phyloP scores from a whole-genome alignment of 164 flowering plant species.

The Chimonanthus praecox region DNA sequence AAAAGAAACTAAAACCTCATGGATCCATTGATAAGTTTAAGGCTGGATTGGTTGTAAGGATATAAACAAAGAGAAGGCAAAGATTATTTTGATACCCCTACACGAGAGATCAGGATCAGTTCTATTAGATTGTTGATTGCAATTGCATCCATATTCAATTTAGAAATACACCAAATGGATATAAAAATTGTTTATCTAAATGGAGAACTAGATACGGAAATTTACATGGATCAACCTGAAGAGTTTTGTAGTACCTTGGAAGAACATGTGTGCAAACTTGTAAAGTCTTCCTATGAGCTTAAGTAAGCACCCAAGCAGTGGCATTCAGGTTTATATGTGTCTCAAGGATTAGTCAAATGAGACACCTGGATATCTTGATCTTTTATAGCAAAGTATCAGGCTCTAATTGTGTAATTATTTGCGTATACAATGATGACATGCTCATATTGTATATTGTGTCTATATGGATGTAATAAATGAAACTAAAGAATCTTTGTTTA shows the following conservation, averaged over 20 bases:
- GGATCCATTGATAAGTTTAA: too few species aligned
- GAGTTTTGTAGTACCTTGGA: neutral
- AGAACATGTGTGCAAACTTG: neutral
- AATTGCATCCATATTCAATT: too few species aligned
- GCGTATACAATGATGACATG: neutral
- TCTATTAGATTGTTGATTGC: too few species aligned
- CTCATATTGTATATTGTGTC: neutral
- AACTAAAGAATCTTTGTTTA: neutral
- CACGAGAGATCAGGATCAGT: too few species aligned
- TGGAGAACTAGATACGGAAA: neutral
- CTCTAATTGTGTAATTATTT: neutral
- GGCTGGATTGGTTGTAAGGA: too few species aligned
- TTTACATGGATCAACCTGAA: neutral
- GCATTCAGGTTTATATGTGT: neutral
- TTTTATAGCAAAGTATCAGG: neutral
- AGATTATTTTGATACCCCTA: too few species aligned
- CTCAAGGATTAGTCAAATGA: too few species aligned
- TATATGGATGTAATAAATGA: neutral
- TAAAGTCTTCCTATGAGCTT: neutral
- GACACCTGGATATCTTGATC: neutral
- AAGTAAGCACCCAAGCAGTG: neutral
- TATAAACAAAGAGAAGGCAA: too few species aligned
- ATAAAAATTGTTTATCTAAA: neutral
- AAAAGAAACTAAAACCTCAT: too few species aligned
- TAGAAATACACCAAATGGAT: too few species aligned